Evolutionary conservation across 179 eudicot genomes (phyloP).

Genomic region (Beta macrorhiza): DNA sequence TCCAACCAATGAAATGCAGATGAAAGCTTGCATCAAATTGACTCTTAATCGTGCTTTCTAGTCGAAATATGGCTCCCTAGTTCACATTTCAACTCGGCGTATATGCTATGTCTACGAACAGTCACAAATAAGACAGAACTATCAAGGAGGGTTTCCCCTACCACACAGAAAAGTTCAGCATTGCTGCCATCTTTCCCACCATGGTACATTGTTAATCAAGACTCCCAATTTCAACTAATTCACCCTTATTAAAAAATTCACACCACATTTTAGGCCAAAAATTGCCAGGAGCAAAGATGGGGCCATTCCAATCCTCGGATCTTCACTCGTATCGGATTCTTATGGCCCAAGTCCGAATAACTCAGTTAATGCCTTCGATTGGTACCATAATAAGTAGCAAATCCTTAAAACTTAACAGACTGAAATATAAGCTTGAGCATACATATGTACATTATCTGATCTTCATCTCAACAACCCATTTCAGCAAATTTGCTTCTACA

Average conservation of each 20-base stretch:
- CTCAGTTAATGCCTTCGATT: not conserved
- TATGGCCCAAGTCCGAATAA: not conserved
- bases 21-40: not conserved
- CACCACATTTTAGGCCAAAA: not conserved
- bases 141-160: not conserved
- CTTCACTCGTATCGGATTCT: not conserved
- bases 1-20: not conserved
- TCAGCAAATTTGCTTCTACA: not conserved
- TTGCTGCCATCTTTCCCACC: not conserved
- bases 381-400: not conserved
- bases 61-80: not conserved
- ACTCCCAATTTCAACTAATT: not conserved
- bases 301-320: not conserved
- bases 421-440: not conserved
- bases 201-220: not conserved
- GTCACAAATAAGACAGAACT: not conserved
- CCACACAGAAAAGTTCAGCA: not conserved
- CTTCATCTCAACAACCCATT: not conserved
- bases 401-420: not conserved
- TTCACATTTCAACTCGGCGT: not conserved
- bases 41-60: not conserved
- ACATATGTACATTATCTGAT: conserved; percentile 5
- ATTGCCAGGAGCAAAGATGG: not conserved
- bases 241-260: not conserved
- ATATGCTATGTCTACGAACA: not conserved